phyloP scores from a whole-genome alignment of 164 flowering plant species.

The Nymphaea thermarum region DNA sequence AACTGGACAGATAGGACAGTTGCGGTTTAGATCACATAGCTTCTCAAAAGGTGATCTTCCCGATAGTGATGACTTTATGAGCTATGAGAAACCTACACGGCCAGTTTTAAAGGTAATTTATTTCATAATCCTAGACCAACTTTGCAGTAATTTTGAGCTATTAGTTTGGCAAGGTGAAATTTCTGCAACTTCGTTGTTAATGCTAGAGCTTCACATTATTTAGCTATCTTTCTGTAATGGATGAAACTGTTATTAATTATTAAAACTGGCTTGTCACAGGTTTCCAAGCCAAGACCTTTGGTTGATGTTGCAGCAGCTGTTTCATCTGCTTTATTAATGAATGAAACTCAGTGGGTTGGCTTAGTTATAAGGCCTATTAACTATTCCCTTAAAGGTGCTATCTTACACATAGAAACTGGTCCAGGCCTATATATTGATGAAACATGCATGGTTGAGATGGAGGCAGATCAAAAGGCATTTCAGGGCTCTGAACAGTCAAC shows the following conservation, averaged over 20 bases:
- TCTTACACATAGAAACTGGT: constrained; percentile 84
- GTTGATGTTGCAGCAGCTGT: constrained; percentile 86
- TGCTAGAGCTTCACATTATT: no score
- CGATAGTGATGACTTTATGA: constrained; percentile 96
- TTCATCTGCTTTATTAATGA: constrained; percentile 87
- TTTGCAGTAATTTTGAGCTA: no score
- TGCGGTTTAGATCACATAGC: constrained; percentile 92
- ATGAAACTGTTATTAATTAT: no score
- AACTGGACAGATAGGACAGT: constrained; percentile 89
- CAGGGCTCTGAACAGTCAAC: constrained; percentile 10
- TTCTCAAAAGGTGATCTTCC: constrained; percentile 89
- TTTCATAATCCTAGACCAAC: not conserved
- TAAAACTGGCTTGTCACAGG: constrained; percentile 21
- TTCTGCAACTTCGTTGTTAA: no score
- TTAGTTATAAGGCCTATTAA: constrained; percentile 64
- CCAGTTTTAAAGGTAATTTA: constrained; percentile 73
- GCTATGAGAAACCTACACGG: constrained; percentile 87
- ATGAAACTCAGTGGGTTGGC: constrained; percentile 96
- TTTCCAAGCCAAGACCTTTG: constrained; percentile 81
- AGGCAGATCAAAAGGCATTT: constrained; percentile 23
- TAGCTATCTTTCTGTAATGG: no score
- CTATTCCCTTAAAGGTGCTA: constrained; percentile 85
- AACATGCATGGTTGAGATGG: constrained; percentile 65
- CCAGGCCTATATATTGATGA: constrained; percentile 79
- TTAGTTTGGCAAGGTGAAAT: no score